Percentiles rank a stretch among this genome's conserved stretches.
These are phyloP conservation scores for Pichia sp. DNA, from an alignment of 1,139 yeast species.

Conservation along the genomic window DNA sequence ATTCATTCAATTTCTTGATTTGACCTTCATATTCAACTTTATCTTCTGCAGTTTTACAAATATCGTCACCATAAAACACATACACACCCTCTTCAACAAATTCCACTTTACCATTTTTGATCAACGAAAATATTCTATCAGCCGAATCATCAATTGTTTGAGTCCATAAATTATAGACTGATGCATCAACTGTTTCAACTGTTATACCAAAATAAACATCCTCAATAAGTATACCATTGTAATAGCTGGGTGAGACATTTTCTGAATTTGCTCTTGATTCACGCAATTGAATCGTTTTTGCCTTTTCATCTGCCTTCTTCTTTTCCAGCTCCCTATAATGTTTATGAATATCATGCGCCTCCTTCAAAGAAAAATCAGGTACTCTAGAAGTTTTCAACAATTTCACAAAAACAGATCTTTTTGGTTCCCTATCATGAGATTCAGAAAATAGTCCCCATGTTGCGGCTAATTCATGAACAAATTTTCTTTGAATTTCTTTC, in stretches of 20 bases:
- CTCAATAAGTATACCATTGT: constrained; percentile 49
- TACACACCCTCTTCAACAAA: constrained; percentile 41
- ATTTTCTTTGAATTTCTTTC: constrained; percentile 61
- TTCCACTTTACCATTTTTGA: constrained; percentile 28
- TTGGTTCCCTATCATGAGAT: constrained; percentile 78
- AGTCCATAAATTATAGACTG: constrained; percentile 28
- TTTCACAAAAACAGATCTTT: constrained; percentile 61
- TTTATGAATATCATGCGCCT: constrained; percentile 24
- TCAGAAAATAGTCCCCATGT: constrained; percentile 56
- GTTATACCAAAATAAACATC: constrained; percentile 52
- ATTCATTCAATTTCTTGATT: constrained; percentile 32
- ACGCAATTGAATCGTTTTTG: constrained; percentile 9
- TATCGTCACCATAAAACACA: constrained; percentile 36
- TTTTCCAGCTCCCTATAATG: constrained; percentile 20
- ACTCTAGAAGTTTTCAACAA: constrained; percentile 31
- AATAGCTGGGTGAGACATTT: constrained; percentile 19
- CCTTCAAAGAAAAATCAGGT: constrained; percentile 31
- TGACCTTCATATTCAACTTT: constrained; percentile 29
- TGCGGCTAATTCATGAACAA: constrained; percentile 62
- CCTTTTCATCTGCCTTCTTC: constrained; percentile 17
- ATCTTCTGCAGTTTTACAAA: constrained; percentile 6
- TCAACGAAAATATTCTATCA: constrained; percentile 19
- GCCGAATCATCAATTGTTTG: constrained; percentile 5
- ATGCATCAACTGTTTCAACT: constrained; percentile 37
- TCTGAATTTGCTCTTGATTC: constrained; percentile 1